Evolutionary conservation across 495 filamentous ascomycete species (phyloP).

Genomic region (Aspergillus olivimuriae): DNA sequence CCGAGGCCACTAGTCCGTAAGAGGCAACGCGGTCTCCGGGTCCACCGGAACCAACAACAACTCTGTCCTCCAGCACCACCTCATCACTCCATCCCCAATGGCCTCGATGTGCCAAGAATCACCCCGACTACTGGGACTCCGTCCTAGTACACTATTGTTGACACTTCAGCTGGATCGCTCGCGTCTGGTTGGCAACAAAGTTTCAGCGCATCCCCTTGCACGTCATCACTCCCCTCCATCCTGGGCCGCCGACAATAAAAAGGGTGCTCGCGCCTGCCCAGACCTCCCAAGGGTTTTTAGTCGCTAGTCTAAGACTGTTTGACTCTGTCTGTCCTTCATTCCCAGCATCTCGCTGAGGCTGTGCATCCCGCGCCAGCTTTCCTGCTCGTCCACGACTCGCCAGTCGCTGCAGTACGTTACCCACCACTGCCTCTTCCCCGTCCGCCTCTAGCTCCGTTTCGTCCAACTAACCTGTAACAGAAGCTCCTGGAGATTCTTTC

Average conservation of each 20-base stretch:
- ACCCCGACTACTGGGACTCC: neutral
- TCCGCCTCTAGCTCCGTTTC: neutral
- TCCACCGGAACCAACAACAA: neutral
- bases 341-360: conserved; percentile 2
- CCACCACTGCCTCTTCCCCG: neutral
- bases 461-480: conserved; percentile 1
- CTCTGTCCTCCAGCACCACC: neutral
- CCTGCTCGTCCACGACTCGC: neutral
- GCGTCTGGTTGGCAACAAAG: neutral
- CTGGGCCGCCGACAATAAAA: neutral
- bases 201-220: neutral
- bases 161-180: too few relatives aligned
- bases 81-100: neutral
- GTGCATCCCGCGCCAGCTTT: conserved; percentile 4
- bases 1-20: neutral
- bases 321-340: neutral
- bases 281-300: too few relatives aligned
- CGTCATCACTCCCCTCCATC: neutral
- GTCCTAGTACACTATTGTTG: too few relatives aligned
- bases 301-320: neutral
- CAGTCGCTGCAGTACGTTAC: neutral
- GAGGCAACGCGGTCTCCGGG: neutral
- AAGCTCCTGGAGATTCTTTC: neutral
- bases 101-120: neutral
- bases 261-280: neutral